Percentiles rank a stretch among this genome's conserved stretches.
Conservation (phyloP, 371 early-diverging fungal genomes). For the Catenaria anguillulae region DNA sequence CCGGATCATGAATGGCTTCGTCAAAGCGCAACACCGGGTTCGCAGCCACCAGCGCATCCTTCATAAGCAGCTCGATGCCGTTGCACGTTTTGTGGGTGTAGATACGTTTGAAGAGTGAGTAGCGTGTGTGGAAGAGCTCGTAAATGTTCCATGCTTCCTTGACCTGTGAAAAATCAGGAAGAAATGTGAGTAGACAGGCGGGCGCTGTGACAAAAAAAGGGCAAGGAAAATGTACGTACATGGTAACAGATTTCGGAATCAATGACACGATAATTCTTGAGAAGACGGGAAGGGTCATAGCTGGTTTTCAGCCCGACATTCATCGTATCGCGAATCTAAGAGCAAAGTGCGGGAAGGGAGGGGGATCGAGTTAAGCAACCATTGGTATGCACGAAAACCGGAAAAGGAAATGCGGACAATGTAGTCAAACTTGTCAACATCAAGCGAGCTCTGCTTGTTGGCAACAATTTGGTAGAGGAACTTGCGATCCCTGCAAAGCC, state of each 20-base stretch:
- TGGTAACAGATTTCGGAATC: slow-evolving; percentile 79
- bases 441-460: slow-evolving; percentile 81
- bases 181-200: slow-evolving; percentile 13
- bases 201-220: no score
- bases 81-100: slow-evolving; percentile 64
- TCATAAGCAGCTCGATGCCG: slow-evolving; percentile 74
- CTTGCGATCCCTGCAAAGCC: slow-evolving; percentile 19
- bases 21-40: slow-evolving; percentile 57
- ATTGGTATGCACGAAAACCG: no score
- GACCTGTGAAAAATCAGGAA: slow-evolving; percentile 25
- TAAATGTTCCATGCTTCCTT: slow-evolving; percentile 62
- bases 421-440: slow-evolving; percentile 97
- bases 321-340: no score
- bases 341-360: no score
- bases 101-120: slow-evolving; percentile 75
- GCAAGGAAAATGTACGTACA: no score
- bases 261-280: slow-evolving; percentile 68
- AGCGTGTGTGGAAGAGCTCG: slow-evolving; percentile 84
- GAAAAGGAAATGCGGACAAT: slow-evolving; percentile 51
- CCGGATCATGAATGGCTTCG: slow-evolving; percentile 44
- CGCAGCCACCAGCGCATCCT: slow-evolving; percentile 72
- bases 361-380: no score
- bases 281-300: slow-evolving; percentile 61
- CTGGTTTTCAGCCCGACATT: slow-evolving; percentile 61
- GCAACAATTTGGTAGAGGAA: slow-evolving; percentile 93